Base-by-base conservation (phyloP, 2,329 filamentous ascomycete genomes). In the Aureobasidium subglaciale region DNA sequence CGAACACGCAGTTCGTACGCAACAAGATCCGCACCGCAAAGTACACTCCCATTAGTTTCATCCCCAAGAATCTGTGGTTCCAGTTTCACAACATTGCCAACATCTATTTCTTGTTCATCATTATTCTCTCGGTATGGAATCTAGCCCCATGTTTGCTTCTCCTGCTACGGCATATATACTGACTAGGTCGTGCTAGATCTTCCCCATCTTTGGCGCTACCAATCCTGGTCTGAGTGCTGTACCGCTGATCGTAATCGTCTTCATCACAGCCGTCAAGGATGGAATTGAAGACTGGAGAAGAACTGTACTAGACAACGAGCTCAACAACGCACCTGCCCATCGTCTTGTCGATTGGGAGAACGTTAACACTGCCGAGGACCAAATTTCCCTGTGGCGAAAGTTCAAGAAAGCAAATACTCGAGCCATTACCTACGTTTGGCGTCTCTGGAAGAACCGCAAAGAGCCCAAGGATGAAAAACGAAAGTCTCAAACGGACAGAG, bases 81-180 rank as follows among this genome's bases (percentile, higher is more conserved):
- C 95, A 99, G 72, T 97, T 99, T 68, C 92, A 99, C 73, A 97
- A 97, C 68, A 87, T 99, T 65, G 93, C 93, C 67, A 99, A 99
- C 71, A 86, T 97, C 54, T 99, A 97, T 75, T 99, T 99, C 80
- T 78, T 97, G 63, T 96, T 97, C 74, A 81, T 92, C 65, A 91
- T 96, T 68, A 95, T 99, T 67, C 81, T 99, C 58, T 85, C 86
- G 66, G 93, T 97, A 85, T 79, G 91, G 80, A 29, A 56, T 34
- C 16, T 13, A 40, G 54, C 15, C n/a, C n/a, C 5, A 4, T n/a
- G 13, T 16, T 34, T 41, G 32, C 4, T 22, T 18, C 24, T 22
- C 2, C 30, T 34, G 37, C 24, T n/a, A 8, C 54, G 18, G 7
- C 40, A 42, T 16, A 20, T 42, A 16, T 40, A 58, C 57, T 61